A percentile compares a stretch with the other conserved stretches of the same genome.
Conservation (phyloP, 202 grass and related monocot genomes). For the Schoenoplectus triqueter region DNA sequence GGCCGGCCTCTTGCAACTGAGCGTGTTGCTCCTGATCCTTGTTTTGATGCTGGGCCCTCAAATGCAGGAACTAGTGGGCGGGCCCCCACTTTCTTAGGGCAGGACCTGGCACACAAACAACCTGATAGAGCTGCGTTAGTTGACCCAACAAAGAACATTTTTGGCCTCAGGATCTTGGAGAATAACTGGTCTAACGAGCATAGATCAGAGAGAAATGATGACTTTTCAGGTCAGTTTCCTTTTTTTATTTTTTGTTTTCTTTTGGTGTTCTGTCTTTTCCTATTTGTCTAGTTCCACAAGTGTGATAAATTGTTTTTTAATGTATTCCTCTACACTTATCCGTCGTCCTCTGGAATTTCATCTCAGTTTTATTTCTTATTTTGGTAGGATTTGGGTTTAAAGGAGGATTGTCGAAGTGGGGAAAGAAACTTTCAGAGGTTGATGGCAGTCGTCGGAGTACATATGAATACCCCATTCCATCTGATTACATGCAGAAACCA, state of each 20-base stretch:
- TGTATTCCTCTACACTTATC: too few species aligned
- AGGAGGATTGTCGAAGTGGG: constrained; percentile 49
- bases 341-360: not conserved
- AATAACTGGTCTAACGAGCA: constrained; percentile 58
- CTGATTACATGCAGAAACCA: constrained; percentile 52
- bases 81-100: constrained; percentile 28
- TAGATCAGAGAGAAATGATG: constrained; percentile 59
- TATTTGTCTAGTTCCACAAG: constrained; percentile 9
- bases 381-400: constrained; percentile 57
- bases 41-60: constrained; percentile 54
- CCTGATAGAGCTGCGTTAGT: constrained; percentile 47
- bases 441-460: constrained; percentile 75
- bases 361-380: not conserved
- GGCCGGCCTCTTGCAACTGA: constrained; percentile 60
- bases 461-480: constrained; percentile 60
- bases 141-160: constrained; percentile 57
- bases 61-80: constrained; percentile 50
- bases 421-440: constrained; percentile 56
- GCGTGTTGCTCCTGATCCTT: constrained; percentile 35
- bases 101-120: constrained; percentile 50
- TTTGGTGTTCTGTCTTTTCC: constrained; percentile 20
- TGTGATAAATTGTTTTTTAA: too few species aligned
- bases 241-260: not conserved
- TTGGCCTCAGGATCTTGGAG: constrained; percentile 53
- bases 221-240: constrained; percentile 59